phyloP scores from a whole-genome alignment of 2,329 filamentous ascomycete species.

The Pseudogymnoascus sp. region DNA sequence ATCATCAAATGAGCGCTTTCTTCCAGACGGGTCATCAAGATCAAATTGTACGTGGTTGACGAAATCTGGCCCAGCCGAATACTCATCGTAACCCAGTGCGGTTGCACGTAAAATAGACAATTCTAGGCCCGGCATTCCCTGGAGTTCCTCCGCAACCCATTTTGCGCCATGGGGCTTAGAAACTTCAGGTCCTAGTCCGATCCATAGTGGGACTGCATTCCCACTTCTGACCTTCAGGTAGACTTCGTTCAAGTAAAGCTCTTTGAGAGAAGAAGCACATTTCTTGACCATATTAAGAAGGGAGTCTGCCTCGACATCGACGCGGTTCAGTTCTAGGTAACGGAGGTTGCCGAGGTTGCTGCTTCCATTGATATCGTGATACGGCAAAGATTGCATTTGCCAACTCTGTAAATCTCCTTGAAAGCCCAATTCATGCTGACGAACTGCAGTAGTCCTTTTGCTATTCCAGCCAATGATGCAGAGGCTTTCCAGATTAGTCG shows the following conservation, averaged over 20 bases:
- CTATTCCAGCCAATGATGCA: conserved; percentile 38
- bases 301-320: conserved; percentile 23
- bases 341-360: conserved; percentile 18
- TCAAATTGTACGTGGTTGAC: conserved; percentile 20
- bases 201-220: conserved; percentile 24
- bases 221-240: conserved; percentile 24
- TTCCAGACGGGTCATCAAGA: conserved; percentile 20
- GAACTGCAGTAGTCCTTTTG: conserved; percentile 19
- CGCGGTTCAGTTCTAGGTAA: conserved; percentile 27
- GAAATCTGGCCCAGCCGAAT: conserved; percentile 14
- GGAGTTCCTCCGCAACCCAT: conserved; percentile 26
- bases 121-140: conserved; percentile 20
- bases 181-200: conserved; percentile 19
- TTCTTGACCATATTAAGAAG: conserved; percentile 24
- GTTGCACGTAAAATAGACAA: conserved; percentile 25
- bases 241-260: conserved; percentile 28
- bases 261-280: conserved; percentile 22
- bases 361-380: conserved; percentile 12
- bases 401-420: conserved; percentile 16
- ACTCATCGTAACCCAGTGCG: conserved; percentile 29
- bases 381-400: conserved; percentile 27
- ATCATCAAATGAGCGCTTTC: conserved; percentile 24
- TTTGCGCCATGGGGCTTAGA: conserved; percentile 13
- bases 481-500: conserved; percentile 37
- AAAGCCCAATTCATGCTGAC: conserved; percentile 17